A percentile compares a stretch with the other conserved stretches of the same genome.
These are phyloP conservation scores for Aspergillus texensis DNA, from an alignment of 2,329 filamentous ascomycete genomes.

Conservation along the genomic window DNA sequence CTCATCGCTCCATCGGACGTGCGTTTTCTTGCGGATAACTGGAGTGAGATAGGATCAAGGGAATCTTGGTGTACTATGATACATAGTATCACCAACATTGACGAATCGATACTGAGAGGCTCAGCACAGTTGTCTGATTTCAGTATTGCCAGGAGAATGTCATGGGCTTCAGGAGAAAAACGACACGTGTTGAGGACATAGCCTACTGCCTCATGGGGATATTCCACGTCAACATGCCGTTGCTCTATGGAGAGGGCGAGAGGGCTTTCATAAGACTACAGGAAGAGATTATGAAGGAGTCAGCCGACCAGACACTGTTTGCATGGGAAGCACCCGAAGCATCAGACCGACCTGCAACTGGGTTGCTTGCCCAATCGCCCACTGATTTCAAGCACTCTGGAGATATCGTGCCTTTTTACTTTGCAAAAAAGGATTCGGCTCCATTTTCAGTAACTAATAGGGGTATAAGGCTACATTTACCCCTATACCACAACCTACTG, in stretches of 20 bases:
- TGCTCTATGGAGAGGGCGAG: conserved; percentile 7
- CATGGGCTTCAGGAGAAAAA: conserved; percentile 2
- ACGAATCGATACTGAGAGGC: neutral
- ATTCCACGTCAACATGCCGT: conserved; percentile 9
- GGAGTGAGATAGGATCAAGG: conserved; percentile 6
- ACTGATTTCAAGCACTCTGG: neutral
- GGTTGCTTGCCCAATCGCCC: conserved; percentile 3
- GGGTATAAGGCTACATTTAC: conserved; percentile 1
- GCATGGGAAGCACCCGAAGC: neutral
- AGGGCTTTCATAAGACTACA: conserved; percentile 1
- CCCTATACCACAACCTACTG: neutral
- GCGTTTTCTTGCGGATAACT: conserved; percentile 19
- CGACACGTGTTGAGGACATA: conserved; percentile 5
- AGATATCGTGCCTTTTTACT: neutral
- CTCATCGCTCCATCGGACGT: conserved; percentile 28
- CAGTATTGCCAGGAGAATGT: conserved; percentile 8
- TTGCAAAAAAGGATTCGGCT: neutral
- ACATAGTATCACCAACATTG: neutral
- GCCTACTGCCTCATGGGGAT: conserved; percentile 10
- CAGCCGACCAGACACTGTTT: conserved; percentile 7
- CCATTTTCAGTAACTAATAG: neutral
- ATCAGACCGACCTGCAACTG: neutral
- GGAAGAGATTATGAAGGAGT: conserved; percentile 9
- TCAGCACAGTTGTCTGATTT: neutral
- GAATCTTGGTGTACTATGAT: neutral